Evolutionary conservation across 768 basidiomycete genomes (phyloP).

Genomic region (Steccherinum ochraceum): DNA sequence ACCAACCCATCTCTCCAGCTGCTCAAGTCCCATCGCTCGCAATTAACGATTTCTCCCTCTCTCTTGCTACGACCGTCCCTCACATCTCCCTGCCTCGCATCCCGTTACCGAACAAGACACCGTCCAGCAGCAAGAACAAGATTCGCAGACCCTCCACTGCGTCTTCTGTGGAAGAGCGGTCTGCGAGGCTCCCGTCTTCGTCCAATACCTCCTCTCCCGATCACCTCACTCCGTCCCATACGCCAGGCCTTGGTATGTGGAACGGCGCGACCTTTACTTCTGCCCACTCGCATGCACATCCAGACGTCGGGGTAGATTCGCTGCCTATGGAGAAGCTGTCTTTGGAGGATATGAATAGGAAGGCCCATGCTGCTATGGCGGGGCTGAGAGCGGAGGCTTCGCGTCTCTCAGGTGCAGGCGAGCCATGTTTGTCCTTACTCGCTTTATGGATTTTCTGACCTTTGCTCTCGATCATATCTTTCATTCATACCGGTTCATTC

Average conservation of each 20-base stretch:
- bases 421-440: constrained; percentile 4
- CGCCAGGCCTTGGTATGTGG: constrained; percentile 4
- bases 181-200: constrained; percentile 35
- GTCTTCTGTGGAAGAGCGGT: constrained; percentile 35
- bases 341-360: constrained; percentile 21
- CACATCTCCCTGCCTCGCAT: constrained; percentile 26
- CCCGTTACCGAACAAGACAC: constrained; percentile 20
- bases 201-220: constrained; percentile 8
- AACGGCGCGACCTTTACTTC: constrained; percentile 7
- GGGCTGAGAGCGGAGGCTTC: constrained; percentile 21
- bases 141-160: constrained; percentile 36
- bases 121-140: constrained; percentile 13
- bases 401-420: constrained; percentile 18
- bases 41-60: constrained; percentile 14
- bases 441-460: neutral
- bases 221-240: constrained; percentile 10
- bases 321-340: constrained; percentile 7
- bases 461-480: no score
- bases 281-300: constrained; percentile 4
- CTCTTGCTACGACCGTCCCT: constrained; percentile 15
- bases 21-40: constrained; percentile 3
- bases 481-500: neutral
- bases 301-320: neutral
- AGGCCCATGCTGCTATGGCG: constrained; percentile 18
- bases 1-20: no score